Conservation (phyloP, 2,329 filamentous ascomycete genomes). For the Onygenales sp. region DNA sequence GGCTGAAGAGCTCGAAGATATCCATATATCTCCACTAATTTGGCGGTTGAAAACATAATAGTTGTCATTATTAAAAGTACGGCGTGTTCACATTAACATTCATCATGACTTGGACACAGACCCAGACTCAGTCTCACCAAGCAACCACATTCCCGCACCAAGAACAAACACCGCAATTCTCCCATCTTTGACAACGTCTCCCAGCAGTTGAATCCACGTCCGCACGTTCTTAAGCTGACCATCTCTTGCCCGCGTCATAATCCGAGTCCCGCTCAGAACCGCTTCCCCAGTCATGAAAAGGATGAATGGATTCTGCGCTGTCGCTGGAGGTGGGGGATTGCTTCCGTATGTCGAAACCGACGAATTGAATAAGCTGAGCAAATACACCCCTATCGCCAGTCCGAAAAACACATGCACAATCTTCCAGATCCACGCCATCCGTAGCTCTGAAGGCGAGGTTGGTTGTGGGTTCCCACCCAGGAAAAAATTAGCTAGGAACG, state of each 20-base stretch:
- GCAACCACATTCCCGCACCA: slow-evolving; percentile 34
- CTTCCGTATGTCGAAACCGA: slow-evolving; percentile 19
- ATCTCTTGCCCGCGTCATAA: slow-evolving; percentile 21
- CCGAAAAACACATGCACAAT: slow-evolving; percentile 50
- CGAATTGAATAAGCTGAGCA: slow-evolving; percentile 26
- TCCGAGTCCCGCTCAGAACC: slow-evolving; percentile 29
- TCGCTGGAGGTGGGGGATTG: slow-evolving; percentile 33
- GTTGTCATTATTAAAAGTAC: neutral
- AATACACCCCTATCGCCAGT: slow-evolving; percentile 46
- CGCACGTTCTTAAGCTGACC: slow-evolving; percentile 19
- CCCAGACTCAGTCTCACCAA: slow-evolving; percentile 20
- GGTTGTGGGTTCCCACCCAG: slow-evolving; percentile 28
- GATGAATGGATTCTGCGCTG: slow-evolving; percentile 35
- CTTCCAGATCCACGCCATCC: slow-evolving; percentile 41
- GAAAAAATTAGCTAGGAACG: slow-evolving; percentile 29
- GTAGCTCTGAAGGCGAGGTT: slow-evolving; percentile 27
- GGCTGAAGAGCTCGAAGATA: too few relatives aligned
- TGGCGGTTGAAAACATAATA: neutral
- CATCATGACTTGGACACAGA: slow-evolving; percentile 1
- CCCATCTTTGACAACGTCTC: slow-evolving; percentile 33
- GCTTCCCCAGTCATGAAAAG: slow-evolving; percentile 40
- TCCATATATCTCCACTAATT: too few relatives aligned
- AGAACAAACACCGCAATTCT: slow-evolving; percentile 37
- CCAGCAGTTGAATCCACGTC: slow-evolving; percentile 28
- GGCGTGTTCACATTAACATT: neutral